Base-by-base conservation (phyloP, 306 rosid species). In the Quercus engelmannii region DNA sequence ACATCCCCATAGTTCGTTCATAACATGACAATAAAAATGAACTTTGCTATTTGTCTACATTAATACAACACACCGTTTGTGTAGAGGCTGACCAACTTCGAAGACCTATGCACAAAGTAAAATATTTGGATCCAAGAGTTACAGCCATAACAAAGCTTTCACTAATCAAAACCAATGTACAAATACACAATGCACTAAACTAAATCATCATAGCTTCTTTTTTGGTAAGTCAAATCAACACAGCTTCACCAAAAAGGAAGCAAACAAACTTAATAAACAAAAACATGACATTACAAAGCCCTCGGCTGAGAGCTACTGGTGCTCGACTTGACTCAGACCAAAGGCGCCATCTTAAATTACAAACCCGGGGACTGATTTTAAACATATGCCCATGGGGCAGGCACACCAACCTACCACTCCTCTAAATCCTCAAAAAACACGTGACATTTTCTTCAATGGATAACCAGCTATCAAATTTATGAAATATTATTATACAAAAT, bases 391-490 rank as follows among this genome's bases (percentile, higher is more conserved):
- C 85, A 81, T 76, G 91, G 92, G 90, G 92, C 84, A 85, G 87
- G 79, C 96, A 85, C 75, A 81, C 83, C 91, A 76, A 83, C 92
- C 94, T 82, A 84, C 90, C 92, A 81, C 93, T 83, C 87, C 82
- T 79, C 82, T 61, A 78, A 79, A 80, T 89, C 87, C 80, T 78
- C 84, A 80, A 80, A 83, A 85, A 79, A 85, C 81, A 77, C 78
- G 79, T 52, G 82, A 73, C 80, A 75, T 81, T 81, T 76, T 88
- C 82, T 87, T 85, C 55, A 81, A 52, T 35, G 75, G 77, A 85
- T 73, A 85, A 77, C 78, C 88, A 88, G 59, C 91, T 78, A 77
- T 88, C 86, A 77, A 69, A 85, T 81, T 81, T 82, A 76, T 81
- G 76, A 85, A 81, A 88, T 86, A 83, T 86, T 86, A 87, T 88